phyloP scores from a whole-genome alignment of 352 stramenopile species.

The Thraustochytrium sp. region DNA sequence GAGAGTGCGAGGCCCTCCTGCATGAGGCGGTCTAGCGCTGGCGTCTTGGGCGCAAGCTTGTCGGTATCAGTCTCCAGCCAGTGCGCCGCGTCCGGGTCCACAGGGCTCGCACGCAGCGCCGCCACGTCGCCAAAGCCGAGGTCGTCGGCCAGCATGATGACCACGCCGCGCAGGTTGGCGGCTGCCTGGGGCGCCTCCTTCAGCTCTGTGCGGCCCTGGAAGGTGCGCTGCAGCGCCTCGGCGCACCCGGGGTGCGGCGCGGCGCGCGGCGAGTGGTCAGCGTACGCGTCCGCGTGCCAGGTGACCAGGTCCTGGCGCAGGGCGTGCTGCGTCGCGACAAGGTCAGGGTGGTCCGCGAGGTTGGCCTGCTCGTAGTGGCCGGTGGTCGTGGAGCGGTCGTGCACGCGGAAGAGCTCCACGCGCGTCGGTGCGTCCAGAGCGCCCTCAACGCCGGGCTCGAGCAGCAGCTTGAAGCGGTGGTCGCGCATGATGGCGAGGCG shows the following conservation, averaged over 20 bases:
- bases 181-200: too few species aligned
- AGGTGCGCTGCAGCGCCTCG: not conserved
- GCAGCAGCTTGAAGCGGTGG: conserved; percentile 15
- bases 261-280: not conserved
- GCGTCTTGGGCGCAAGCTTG: not conserved
- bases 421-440: not conserved
- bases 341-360: not conserved
- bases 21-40: not conserved
- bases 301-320: not conserved
- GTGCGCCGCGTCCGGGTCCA: not conserved
- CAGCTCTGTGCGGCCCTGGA: not conserved
- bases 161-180: not conserved
- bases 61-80: not conserved
- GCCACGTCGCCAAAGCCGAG: conserved; percentile 5
- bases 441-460: not conserved
- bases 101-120: not conserved
- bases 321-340: not conserved
- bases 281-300: not conserved
- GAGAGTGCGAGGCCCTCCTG: not conserved
- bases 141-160: conserved; percentile 39
- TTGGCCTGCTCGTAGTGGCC: conserved; percentile 16
- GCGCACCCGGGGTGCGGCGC: not conserved
- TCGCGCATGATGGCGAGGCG: not conserved
- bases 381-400: not conserved
- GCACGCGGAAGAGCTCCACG: not conserved